phyloP scores from a whole-genome alignment of 805 yeast species.

The Candida yuanshanica region DNA sequence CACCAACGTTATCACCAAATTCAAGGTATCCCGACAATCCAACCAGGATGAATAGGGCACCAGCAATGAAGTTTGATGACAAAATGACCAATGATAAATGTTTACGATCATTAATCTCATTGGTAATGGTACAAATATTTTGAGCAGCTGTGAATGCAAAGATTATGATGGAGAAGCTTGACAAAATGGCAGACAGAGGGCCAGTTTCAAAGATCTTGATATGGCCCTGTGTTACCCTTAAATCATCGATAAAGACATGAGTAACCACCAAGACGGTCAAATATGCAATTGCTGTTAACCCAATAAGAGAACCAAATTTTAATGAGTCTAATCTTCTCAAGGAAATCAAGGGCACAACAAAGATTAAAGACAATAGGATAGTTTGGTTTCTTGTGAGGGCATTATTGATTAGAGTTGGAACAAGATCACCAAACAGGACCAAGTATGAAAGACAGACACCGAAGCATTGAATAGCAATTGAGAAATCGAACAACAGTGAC shows the following conservation, averaged over 20 bases:
- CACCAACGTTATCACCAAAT: conserved; percentile 59
- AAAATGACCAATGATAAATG: conserved; percentile 45
- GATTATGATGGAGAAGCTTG: conserved; percentile 68
- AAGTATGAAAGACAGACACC: conserved; percentile 71
- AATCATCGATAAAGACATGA: conserved; percentile 42
- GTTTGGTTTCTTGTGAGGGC: conserved; percentile 28
- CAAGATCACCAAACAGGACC: conserved; percentile 70
- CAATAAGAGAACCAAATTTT: conserved; percentile 66
- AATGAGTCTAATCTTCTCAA: conserved; percentile 61
- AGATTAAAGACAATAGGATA: conserved; percentile 43
- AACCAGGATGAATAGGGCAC: conserved; percentile 52
- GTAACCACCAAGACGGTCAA: conserved; percentile 49
- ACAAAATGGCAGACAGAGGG: conserved; percentile 39
- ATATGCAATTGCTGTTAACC: conserved; percentile 61
- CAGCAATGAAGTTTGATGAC: conserved; percentile 47
- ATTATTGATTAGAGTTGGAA: conserved; percentile 55
- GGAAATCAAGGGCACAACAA: conserved; percentile 60
- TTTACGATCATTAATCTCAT: conserved; percentile 55
- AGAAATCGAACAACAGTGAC: conserved; percentile 64
- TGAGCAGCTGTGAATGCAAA: conserved; percentile 83
- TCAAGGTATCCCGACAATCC: conserved; percentile 69
- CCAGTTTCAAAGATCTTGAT: conserved; percentile 38
- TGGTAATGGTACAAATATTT: conserved; percentile 70
- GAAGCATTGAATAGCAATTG: conserved; percentile 72
- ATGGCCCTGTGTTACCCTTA: conserved; percentile 37